Percentiles rank a stretch among this genome's conserved stretches.
Conservation (phyloP, 2,329 filamentous ascomycete species). For the Ceratocystis destructans region DNA sequence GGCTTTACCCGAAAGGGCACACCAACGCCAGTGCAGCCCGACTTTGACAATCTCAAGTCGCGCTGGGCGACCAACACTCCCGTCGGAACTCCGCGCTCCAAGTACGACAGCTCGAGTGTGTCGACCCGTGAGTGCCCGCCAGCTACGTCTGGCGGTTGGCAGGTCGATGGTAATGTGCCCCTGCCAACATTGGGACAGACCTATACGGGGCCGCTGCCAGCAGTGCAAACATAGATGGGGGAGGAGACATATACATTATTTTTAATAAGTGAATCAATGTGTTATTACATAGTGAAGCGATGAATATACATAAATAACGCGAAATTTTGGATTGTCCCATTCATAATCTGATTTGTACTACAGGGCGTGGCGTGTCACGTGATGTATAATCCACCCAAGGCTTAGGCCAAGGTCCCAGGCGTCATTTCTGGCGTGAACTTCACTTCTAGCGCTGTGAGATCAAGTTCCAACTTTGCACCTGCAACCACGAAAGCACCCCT, state of each 20-base stretch:
- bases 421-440: slow-evolving; percentile 13
- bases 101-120: slow-evolving; percentile 48
- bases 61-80: slow-evolving; percentile 64
- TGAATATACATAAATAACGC: no score
- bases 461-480: not conserved
- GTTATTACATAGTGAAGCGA: not conserved
- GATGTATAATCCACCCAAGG: not conserved
- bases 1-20: slow-evolving; percentile 59
- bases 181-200: slow-evolving; percentile 56
- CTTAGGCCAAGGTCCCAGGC: slow-evolving; percentile 5
- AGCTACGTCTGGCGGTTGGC: slow-evolving; percentile 56
- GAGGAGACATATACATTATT: not conserved
- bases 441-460: slow-evolving; percentile 9
- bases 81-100: slow-evolving; percentile 49
- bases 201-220: slow-evolving; percentile 23
- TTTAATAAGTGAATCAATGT: not conserved
- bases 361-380: not conserved
- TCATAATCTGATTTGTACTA: not conserved
- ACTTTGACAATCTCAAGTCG: slow-evolving; percentile 62
- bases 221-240: not conserved
- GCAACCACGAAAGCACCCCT: slow-evolving; percentile 7
- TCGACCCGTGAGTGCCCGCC: slow-evolving; percentile 56
- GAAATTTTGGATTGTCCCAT: not conserved
- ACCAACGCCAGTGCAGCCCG: slow-evolving; percentile 58
- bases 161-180: slow-evolving; percentile 52